A percentile compares a stretch with the other conserved stretches of the same genome.
Conservation (phyloP, 2,329 filamentous ascomycete species). For the Capronia coronata region DNA sequence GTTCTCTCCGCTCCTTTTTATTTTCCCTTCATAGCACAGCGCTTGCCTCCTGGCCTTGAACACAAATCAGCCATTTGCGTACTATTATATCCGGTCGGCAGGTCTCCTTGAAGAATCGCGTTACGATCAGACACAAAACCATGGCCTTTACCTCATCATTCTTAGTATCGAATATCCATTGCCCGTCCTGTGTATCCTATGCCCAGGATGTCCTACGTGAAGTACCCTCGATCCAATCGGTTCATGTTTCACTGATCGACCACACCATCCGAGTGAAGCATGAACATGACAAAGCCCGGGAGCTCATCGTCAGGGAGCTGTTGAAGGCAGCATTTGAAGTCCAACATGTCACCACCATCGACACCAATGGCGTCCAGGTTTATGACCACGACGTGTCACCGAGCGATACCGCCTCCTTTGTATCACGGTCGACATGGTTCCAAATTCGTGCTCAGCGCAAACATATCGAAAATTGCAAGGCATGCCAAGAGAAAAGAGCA, state of each 20-base stretch:
- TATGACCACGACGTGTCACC: conserved; percentile 35
- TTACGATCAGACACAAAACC: background rate
- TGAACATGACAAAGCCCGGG: conserved; percentile 30
- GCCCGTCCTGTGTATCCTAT: conserved; percentile 43
- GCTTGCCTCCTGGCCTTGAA: conserved; percentile 1
- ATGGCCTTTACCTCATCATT: conserved; percentile 33
- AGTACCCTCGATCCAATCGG: conserved; percentile 33
- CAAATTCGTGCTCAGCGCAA: conserved; percentile 29
- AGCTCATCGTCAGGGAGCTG: conserved; percentile 35
- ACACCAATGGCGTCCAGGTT: conserved; percentile 31
- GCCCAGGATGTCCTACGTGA: conserved; percentile 39
- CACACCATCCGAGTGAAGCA: conserved; percentile 42
- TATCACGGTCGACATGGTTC: conserved; percentile 14
- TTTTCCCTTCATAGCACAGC: background rate
- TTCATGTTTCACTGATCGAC: conserved; percentile 41
- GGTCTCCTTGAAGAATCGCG: background rate
- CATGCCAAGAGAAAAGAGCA: conserved; percentile 41
- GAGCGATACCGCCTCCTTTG: background rate
- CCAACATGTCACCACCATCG: conserved; percentile 38
- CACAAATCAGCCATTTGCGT: background rate
- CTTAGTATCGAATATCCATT: conserved; percentile 45
- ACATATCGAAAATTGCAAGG: conserved; percentile 48
- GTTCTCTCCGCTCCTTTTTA: background rate
- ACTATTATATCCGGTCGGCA: background rate
- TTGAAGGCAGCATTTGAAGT: conserved; percentile 44